A percentile compares a stretch with the other conserved stretches of the same genome.
Evolutionary conservation across 2,329 filamentous ascomycete species (phyloP).

Genomic region (Phaeophleospora eucalypticola): DNA sequence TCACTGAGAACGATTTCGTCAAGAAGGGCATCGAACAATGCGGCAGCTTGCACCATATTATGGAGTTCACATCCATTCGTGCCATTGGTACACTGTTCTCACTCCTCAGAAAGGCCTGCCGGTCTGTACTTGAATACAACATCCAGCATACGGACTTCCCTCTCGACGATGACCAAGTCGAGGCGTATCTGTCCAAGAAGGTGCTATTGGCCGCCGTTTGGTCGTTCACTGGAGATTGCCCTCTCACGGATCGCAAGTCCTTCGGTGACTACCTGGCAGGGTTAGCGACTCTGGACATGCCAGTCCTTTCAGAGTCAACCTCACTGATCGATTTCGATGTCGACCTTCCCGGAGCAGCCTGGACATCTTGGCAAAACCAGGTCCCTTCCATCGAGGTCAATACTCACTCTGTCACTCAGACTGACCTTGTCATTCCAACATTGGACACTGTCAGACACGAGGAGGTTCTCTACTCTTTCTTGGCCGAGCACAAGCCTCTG

Average conservation of each 20-base stretch:
- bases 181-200: constrained; percentile 89
- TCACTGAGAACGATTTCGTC: constrained; percentile 78
- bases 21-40: constrained; percentile 72
- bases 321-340: constrained; percentile 97
- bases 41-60: constrained; percentile 82
- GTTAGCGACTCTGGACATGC: constrained; percentile 80
- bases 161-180: constrained; percentile 82
- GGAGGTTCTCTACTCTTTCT: constrained; percentile 98
- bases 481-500: constrained; percentile 96
- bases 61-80: constrained; percentile 92
- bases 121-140: constrained; percentile 94
- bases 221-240: constrained; percentile 94
- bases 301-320: constrained; percentile 66
- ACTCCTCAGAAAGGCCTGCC: constrained; percentile 86
- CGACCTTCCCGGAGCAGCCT: constrained; percentile 77
- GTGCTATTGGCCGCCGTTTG: constrained; percentile 87
- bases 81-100: constrained; percentile 93
- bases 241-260: constrained; percentile 75
- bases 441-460: constrained; percentile 96
- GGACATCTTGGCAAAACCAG: constrained; percentile 90
- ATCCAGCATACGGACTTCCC: constrained; percentile 91
- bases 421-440: constrained; percentile 96
- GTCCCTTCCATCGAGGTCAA: constrained; percentile 95
- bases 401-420: constrained; percentile 95
- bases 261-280: constrained; percentile 83